Evolutionary conservation across 352 stramenopile genomes (phyloP).

Genomic region (Phytophthora fragariae): DNA sequence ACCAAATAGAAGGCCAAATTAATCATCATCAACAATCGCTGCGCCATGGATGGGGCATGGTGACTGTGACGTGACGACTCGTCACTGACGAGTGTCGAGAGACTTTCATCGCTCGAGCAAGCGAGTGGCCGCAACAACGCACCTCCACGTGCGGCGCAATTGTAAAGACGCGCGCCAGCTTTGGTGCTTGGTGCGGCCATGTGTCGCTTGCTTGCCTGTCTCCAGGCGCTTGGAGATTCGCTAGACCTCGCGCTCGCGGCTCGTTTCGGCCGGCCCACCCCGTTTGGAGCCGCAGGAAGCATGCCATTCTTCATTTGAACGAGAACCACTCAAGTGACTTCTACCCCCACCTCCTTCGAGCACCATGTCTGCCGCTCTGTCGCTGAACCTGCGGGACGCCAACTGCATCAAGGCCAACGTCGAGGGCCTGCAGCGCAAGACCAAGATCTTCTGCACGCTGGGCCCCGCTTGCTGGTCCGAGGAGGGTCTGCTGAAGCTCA

Average conservation of each 20-base stretch:
- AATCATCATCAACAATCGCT: no score
- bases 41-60: no score
- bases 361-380: constrained; percentile 20
- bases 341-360: constrained; percentile 2
- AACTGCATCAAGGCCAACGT: constrained; percentile 37
- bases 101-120: no score
- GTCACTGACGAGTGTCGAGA: no score
- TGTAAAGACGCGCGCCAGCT: neutral
- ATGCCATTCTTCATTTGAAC: constrained; percentile 16
- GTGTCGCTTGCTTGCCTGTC: neutral
- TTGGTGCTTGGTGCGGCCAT: neutral
- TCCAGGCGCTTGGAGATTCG: neutral
- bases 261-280: no score
- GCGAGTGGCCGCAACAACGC: no score
- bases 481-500: constrained; percentile 87
- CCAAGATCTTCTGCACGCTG: constrained; percentile 92
- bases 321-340: constrained; percentile 17
- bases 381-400: constrained; percentile 21
- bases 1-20: no score
- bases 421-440: constrained; percentile 48
- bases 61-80: no score
- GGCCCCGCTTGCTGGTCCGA: constrained; percentile 93
- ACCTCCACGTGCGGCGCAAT: no score
- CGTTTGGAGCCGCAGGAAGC: neutral
- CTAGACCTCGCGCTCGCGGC: neutral